Evolutionary conservation across 495 filamentous ascomycete genomes (phyloP).

Genomic region (Penicillium fimorum): DNA sequence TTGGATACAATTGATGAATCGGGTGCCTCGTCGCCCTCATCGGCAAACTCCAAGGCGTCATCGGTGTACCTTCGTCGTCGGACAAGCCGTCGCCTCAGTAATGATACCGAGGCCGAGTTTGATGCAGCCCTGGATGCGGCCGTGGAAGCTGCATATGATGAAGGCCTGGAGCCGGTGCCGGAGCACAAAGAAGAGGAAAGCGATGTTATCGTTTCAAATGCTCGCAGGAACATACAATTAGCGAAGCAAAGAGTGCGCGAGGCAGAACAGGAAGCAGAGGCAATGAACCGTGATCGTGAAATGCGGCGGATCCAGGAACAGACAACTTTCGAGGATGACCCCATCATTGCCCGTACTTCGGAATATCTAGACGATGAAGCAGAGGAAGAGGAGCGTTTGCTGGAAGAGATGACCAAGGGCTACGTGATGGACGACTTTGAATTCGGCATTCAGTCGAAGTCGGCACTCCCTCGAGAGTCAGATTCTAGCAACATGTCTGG

Average conservation of each 20-base stretch:
- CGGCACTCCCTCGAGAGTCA: constrained; percentile 80
- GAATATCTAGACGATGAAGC: constrained; percentile 68
- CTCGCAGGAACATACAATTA: constrained; percentile 68
- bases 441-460: constrained; percentile 70
- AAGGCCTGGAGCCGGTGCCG: constrained; percentile 75
- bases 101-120: constrained; percentile 86
- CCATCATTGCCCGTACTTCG: constrained; percentile 37
- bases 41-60: constrained; percentile 76
- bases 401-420: constrained; percentile 90
- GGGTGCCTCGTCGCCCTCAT: constrained; percentile 74
- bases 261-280: constrained; percentile 71
- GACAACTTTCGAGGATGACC: constrained; percentile 21
- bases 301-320: constrained; percentile 41
- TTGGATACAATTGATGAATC: constrained; percentile 97
- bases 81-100: constrained; percentile 63
- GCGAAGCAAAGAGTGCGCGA: constrained; percentile 78
- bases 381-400: constrained; percentile 86
- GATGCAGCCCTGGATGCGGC: constrained; percentile 94
- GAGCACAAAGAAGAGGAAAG: constrained; percentile 39
- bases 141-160: constrained; percentile 93
- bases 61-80: constrained; percentile 65
- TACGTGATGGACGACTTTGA: constrained; percentile 87
- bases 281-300: constrained; percentile 50
- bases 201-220: constrained; percentile 53
- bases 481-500: constrained; percentile 82